phyloP scores from a whole-genome alignment of 805 yeast species.

The Zygosaccharomyces lentus region DNA sequence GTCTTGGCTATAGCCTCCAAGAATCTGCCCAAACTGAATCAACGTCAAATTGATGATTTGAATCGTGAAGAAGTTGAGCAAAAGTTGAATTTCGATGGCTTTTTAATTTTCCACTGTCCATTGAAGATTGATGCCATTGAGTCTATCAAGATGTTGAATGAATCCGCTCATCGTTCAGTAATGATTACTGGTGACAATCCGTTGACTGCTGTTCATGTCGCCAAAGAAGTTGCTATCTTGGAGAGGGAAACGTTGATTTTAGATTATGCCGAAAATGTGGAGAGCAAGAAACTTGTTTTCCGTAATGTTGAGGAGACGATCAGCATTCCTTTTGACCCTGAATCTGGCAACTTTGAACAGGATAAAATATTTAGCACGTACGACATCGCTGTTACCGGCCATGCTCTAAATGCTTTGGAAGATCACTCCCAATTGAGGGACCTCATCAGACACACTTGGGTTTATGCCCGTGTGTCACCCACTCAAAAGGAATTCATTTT shows the following conservation, averaged over 20 bases:
- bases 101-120: slow-evolving; percentile 95
- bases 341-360: slow-evolving; percentile 37
- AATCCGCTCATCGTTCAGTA: slow-evolving; percentile 89
- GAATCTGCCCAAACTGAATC: slow-evolving; percentile 50
- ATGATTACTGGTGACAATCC: slow-evolving; percentile 99
- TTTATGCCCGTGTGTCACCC: slow-evolving; percentile 96
- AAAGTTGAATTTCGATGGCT: slow-evolving; percentile 77
- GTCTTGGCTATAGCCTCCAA: slow-evolving; percentile 94
- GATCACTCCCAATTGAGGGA: slow-evolving; percentile 66
- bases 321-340: slow-evolving; percentile 60
- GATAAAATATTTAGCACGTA: slow-evolving; percentile 55
- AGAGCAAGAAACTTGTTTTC: slow-evolving; percentile 62
- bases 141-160: slow-evolving; percentile 86
- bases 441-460: slow-evolving; percentile 87
- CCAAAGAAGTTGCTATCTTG: slow-evolving; percentile 84
- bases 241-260: slow-evolving; percentile 79
- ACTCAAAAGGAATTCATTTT: slow-evolving; percentile 89
- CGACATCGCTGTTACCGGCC: slow-evolving; percentile 91
- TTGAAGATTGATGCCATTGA: slow-evolving; percentile 89
- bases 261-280: slow-evolving; percentile 71
- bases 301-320: slow-evolving; percentile 76
- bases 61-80: slow-evolving; percentile 75
- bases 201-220: slow-evolving; percentile 96
- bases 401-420: slow-evolving; percentile 67
- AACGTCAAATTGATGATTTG: slow-evolving; percentile 51